Evolutionary conservation across 2,329 filamentous ascomycete genomes (phyloP), one percentile per base, ranked within the genome.

Genomic region (Colletotrichum trifolii): DNA sequence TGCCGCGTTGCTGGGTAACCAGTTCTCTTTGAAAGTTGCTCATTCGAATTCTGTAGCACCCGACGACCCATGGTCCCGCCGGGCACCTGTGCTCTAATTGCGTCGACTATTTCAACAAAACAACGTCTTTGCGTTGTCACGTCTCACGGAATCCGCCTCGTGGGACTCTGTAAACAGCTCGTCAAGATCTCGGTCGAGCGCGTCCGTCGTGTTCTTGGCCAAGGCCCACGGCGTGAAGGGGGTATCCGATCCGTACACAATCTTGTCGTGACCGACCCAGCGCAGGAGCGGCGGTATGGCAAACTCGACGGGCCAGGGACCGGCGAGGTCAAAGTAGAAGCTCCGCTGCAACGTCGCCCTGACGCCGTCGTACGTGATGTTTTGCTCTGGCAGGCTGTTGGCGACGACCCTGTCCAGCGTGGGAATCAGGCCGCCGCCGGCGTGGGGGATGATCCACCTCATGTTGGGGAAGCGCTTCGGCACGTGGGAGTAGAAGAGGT

Each of bases 341-440:
- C 64, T 70, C 0, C 48, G 45, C 0, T 56, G 39, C 0, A 73
- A 60, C 4, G 62, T 68, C 1, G 49, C 61, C 11, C 58, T 69
- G 48, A 73, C 33, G 1, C 40, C 53, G 1, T 87, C 83, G 4
- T 66, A 70, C 1, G 71, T 74, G 2, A 68, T 42, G 15, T 66
- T 71, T 10, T 50, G 15, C 13, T 55, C 56, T 0, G 61, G 57
- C 9, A 33, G 8, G 13, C 50, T 61, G 17, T 25, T 55, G 17
- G 15, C 57, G 11, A 54, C 8, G 4, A 64, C 48, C 3, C 72
- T 61, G 7, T 73, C 71, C 1, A 73, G 15, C 0, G 70, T 72
- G 3, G 72, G 69, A 2, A 73, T 49, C 3, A 73, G 66, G 1
- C 63, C 72, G 8, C 72, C 72, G 0, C 72, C 70, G 9, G 68